Conservation (phyloP, 2,329 filamentous ascomycete genomes). For the Fusarium sp. region DNA sequence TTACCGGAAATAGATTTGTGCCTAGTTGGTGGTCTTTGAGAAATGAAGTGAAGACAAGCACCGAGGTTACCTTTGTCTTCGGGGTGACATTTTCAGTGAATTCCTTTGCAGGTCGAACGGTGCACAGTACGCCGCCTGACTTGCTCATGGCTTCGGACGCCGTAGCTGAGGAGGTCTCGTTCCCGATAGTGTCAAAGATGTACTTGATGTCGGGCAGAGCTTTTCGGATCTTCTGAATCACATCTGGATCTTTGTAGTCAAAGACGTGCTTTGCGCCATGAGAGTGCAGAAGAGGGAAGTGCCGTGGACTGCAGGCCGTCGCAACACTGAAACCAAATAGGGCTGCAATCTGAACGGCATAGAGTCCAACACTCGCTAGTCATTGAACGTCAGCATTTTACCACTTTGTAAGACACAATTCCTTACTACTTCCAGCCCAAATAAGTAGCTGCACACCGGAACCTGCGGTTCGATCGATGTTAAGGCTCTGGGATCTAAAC, state of each 20-base stretch:
- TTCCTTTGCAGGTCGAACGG: slow-evolving; percentile 57
- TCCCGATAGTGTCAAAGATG: slow-evolving; percentile 60
- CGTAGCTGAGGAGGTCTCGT: slow-evolving; percentile 49
- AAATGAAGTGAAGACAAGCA: slow-evolving; percentile 60
- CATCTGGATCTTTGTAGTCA: slow-evolving; percentile 56
- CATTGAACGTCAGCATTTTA: not conserved
- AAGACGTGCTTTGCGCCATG: slow-evolving; percentile 54
- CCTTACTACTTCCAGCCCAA: slow-evolving; percentile 59
- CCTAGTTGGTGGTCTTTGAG: slow-evolving; percentile 38
- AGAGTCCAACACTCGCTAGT: slow-evolving; percentile 55
- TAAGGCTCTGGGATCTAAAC: slow-evolving; percentile 54
- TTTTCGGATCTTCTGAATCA: slow-evolving; percentile 52
- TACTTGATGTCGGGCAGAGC: slow-evolving; percentile 52
- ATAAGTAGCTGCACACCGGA: slow-evolving; percentile 50
- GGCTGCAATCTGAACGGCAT: slow-evolving; percentile 54
- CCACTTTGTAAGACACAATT: not conserved
- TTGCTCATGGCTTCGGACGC: slow-evolving; percentile 49
- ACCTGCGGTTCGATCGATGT: slow-evolving; percentile 42
- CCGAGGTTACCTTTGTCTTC: slow-evolving; percentile 54
- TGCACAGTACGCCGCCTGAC: slow-evolving; percentile 53
- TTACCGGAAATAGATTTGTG: not conserved
- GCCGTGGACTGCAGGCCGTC: slow-evolving; percentile 52
- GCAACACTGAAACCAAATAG: slow-evolving; percentile 50
- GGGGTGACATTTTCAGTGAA: slow-evolving; percentile 53
- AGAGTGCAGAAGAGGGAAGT: slow-evolving; percentile 50